These are phyloP conservation scores for Fusarium devonianum DNA, from an alignment of 2,329 filamentous ascomycete species.

Conservation along the genomic window DNA sequence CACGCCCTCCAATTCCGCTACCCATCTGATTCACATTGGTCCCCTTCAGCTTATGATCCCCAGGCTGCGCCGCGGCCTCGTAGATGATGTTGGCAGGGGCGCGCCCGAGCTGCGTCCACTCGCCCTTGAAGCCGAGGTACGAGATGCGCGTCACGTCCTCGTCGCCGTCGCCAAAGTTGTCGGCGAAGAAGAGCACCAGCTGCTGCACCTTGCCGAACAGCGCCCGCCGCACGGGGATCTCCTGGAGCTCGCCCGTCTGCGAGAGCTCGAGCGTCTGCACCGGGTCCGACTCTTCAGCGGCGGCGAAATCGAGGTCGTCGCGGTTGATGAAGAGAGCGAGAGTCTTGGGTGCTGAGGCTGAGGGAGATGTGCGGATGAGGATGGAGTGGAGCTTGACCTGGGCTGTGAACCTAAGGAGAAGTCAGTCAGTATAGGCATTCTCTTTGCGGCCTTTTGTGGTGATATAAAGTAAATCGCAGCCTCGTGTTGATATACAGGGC, in stretches of 20 bases:
- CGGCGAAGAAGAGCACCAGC: slow-evolving; percentile 85
- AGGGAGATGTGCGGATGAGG: slow-evolving; percentile 79
- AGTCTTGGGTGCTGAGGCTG: slow-evolving; percentile 76
- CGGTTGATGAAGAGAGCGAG: slow-evolving; percentile 89
- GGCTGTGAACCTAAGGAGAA: slow-evolving; percentile 77
- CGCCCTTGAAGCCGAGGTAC: slow-evolving; percentile 92
- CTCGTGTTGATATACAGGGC: background rate
- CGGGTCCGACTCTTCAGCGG: slow-evolving; percentile 72
- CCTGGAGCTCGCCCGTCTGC: slow-evolving; percentile 82
- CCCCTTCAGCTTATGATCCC: slow-evolving; percentile 78
- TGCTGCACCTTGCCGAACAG: slow-evolving; percentile 86
- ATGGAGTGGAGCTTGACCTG: slow-evolving; percentile 93
- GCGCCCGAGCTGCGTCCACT: slow-evolving; percentile 83
- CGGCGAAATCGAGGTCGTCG: slow-evolving; percentile 83
- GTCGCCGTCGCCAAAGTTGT: slow-evolving; percentile 84
- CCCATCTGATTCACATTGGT: slow-evolving; percentile 62
- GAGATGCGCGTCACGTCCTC: slow-evolving; percentile 80
- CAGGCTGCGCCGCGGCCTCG: slow-evolving; percentile 91
- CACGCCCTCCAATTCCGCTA: slow-evolving; percentile 57
- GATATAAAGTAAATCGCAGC: too few relatives aligned
- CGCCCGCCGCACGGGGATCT: slow-evolving; percentile 86
- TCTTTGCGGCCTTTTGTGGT: too few relatives aligned
- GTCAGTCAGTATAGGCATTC: slow-evolving; percentile 1
- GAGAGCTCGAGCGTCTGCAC: slow-evolving; percentile 81
- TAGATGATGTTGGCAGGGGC: slow-evolving; percentile 84